Conservation (phyloP, 306 rosid genomes). For the Prunus mume region DNA sequence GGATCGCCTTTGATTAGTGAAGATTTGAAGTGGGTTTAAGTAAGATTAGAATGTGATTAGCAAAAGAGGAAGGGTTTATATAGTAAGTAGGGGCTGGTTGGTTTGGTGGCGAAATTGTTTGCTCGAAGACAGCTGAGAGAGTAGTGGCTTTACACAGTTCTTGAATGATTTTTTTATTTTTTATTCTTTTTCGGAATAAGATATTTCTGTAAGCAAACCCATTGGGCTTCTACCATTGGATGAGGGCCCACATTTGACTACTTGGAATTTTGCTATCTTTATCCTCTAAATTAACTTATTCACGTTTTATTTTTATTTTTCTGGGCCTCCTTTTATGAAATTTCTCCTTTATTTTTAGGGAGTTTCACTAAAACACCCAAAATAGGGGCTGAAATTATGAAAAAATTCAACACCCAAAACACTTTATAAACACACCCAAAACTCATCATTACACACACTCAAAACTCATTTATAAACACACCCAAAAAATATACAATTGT, state of each 20-base stretch:
- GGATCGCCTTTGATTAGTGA: not conserved
- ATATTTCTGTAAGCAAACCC: not conserved
- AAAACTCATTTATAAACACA: too few species aligned
- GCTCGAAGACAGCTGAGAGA: not conserved
- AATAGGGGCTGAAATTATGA: too few species aligned
- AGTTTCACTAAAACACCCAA: too few species aligned
- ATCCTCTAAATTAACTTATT: not conserved
- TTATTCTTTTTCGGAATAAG: not conserved
- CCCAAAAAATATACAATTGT: too few species aligned
- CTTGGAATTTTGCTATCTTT: not conserved
- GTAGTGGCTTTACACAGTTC: conserved; percentile 1
- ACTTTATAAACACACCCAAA: too few species aligned
- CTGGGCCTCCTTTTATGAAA: not conserved
- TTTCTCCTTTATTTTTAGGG: not conserved
- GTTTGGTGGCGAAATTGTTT: not conserved
- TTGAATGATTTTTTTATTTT: not conserved
- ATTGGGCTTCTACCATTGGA: not conserved
- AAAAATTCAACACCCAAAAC: too few species aligned
- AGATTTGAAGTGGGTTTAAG: not conserved
- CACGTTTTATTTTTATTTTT: not conserved
- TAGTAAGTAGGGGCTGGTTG: not conserved
- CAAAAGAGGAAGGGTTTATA: not conserved
- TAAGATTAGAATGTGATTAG: not conserved
- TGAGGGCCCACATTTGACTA: not conserved
- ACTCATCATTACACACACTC: too few species aligned